phyloP scores from a whole-genome alignment of 2,329 filamentous ascomycete species.

The Colletotrichum aenigma region DNA sequence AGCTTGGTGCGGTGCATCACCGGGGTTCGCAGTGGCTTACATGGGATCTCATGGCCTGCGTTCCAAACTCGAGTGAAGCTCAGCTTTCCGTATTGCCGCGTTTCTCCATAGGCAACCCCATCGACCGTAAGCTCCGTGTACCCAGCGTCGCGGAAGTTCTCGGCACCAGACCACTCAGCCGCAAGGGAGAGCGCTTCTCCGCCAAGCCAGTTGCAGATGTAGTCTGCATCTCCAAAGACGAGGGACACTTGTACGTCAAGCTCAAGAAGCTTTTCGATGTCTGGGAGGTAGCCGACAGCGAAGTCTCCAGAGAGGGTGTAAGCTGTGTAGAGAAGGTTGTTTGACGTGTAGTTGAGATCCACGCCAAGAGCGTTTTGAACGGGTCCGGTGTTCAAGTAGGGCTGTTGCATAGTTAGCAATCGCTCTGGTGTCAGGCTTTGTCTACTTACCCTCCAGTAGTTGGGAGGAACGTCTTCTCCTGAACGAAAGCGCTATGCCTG shows the following conservation, averaged over 20 bases:
- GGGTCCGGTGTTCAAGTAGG: slow-evolving; percentile 10
- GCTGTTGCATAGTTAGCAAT: not conserved
- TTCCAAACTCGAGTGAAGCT: slow-evolving; percentile 62
- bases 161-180: slow-evolving; percentile 66
- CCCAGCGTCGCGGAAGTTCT: slow-evolving; percentile 62
- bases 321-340: slow-evolving; percentile 2
- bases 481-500: not conserved
- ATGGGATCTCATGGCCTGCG: slow-evolving; percentile 47
- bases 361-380: slow-evolving; percentile 67
- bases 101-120: slow-evolving; percentile 63
- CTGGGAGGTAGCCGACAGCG: not conserved
- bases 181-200: slow-evolving; percentile 51
- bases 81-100: slow-evolving; percentile 69
- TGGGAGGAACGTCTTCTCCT: not conserved
- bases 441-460: not conserved
- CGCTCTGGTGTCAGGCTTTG: not conserved
- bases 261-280: slow-evolving; percentile 46
- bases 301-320: not conserved
- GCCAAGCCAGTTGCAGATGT: slow-evolving; percentile 55
- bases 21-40: not conserved
- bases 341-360: slow-evolving; percentile 55
- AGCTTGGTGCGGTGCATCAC: slow-evolving; percentile 1
- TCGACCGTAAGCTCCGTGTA: slow-evolving; percentile 69
- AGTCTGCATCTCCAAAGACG: slow-evolving; percentile 62
- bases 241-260: slow-evolving; percentile 58